A percentile compares a stretch with the other conserved stretches of the same genome.
Evolutionary conservation across 73 alveolate genomes (phyloP).

Genomic region (Blepharisma japonicum): DNA sequence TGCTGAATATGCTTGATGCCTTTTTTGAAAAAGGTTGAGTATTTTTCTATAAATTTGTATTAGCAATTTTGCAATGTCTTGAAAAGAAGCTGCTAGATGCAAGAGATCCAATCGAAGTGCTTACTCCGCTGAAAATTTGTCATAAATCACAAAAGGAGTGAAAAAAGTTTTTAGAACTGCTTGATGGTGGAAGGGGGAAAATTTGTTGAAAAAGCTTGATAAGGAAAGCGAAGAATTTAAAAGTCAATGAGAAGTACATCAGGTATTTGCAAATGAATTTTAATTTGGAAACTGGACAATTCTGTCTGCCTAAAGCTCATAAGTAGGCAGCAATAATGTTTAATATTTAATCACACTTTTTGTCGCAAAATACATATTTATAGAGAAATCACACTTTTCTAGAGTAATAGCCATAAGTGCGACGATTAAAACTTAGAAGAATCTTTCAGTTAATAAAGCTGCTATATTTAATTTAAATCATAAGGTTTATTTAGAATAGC

Average conservation of each 20-base stretch:
- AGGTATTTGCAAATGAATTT: constrained; percentile 30
- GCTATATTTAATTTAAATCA: too few species aligned
- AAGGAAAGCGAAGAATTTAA: not conserved
- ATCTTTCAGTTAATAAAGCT: too few species aligned
- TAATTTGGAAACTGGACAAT: constrained; percentile 25
- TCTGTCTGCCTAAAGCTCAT: not conserved
- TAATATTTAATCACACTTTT: too few species aligned
- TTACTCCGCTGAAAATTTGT: not conserved
- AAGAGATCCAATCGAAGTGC: constrained; percentile 10
- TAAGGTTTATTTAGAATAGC: too few species aligned
- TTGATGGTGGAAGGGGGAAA: not conserved
- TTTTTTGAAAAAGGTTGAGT: constrained; percentile 55
- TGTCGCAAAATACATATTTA: too few species aligned
- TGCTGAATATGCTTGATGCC: constrained; percentile 38
- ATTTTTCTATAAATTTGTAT: constrained; percentile 37
- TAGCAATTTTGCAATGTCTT: constrained; percentile 36
- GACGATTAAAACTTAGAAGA: too few species aligned
- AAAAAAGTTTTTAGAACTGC: not conserved
- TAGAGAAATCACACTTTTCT: too few species aligned
- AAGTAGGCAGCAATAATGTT: too few species aligned
- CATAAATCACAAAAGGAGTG: not conserved
- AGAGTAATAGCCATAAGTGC: too few species aligned
- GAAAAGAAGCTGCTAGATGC: constrained; percentile 32
- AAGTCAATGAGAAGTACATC: constrained; percentile 24
- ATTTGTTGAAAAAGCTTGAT: not conserved